Percentiles rank a stretch among this genome's conserved stretches.
Conservation (phyloP, 1,284 basidiomycete species). For the Ganoderma resinaceum region DNA sequence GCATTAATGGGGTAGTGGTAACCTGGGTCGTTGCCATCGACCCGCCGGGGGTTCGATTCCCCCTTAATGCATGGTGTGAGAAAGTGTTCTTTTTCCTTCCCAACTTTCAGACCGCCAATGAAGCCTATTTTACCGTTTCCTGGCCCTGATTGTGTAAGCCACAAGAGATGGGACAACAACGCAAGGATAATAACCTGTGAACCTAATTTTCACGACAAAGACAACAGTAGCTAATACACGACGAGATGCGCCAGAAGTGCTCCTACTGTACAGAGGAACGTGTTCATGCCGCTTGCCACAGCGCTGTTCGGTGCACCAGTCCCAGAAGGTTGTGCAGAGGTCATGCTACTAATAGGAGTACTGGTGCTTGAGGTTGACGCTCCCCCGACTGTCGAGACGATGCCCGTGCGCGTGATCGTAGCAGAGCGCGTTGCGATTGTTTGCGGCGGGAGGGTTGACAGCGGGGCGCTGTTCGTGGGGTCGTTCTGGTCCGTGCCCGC, state of each 20-base stretch:
- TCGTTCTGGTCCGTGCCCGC: background rate
- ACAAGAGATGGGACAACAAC: background rate
- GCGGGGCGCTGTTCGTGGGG: background rate
- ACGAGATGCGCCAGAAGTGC: background rate
- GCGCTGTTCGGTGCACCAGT: background rate
- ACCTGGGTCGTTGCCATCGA: constrained; percentile 46
- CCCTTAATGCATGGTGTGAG: constrained; percentile 42
- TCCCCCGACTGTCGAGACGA: constrained; percentile 6
- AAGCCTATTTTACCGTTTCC: too few relatives aligned
- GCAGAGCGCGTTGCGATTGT: constrained; percentile 9
- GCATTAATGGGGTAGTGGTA: constrained; percentile 42
- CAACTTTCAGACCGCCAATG: too few relatives aligned
- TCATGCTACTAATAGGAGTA: background rate
- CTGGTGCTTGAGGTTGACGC: background rate
- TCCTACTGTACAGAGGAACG: background rate
- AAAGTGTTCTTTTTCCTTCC: too few relatives aligned
- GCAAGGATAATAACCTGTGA: background rate
- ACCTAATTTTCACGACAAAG: background rate
- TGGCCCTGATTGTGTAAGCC: too few relatives aligned
- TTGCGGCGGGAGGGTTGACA: background rate
- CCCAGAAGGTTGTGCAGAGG: background rate
- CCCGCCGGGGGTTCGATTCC: constrained; percentile 80
- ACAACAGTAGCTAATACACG: background rate
- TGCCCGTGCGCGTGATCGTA: background rate
- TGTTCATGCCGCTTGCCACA: background rate